Evolutionary conservation across 305 asterid species (phyloP), one percentile per base, ranked within the genome.

Genomic region (Ilex paraguariensis): DNA sequence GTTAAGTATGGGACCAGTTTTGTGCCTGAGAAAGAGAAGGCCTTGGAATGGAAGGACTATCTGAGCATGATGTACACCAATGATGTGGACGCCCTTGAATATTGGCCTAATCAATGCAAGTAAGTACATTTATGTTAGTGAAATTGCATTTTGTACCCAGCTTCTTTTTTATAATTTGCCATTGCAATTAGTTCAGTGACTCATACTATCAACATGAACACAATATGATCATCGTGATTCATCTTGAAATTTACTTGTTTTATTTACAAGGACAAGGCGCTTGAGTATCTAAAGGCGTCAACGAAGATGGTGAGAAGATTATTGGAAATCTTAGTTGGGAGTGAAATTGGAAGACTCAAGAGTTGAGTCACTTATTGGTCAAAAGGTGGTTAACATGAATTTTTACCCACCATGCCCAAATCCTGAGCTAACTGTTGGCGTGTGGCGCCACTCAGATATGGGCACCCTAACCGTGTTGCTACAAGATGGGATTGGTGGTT

Each of bases 21-120:
- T 77, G 75, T 48, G 1, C 79, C 82, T 30, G 73, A 74, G 13
- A 70, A 67, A 36, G 79, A 77, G 59, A 73, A 63, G 51, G 70
- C 79, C 57, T 56, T 77, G 77, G 82, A 77, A 62, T 77, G 82
- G 79, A 77, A 74, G 63, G 82, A 77, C 68, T 70, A 67, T 74
- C 46, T 73, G 12, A 73, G 69, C 62, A 70, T 77, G 79, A 54
- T 67, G 15, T 77, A 77, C 54, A 73, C 79, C 13, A 74, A 61
- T 45, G 79, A 77, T 44, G 54, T 51, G n/a, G 77, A 77, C 49
- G 77, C 79, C 15, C 77, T 61, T 33, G 33, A 66, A 31, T 74
- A 74, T 54, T 73, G 82, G 82, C 82, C 79, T 32, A 54, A 55
- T 13, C 56, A 31, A 2, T 73, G 77, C 79, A 69, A 56, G 76